Evolutionary conservation across 2,329 filamentous ascomycete genomes (phyloP).

Genomic region (Boeremia lycopersici): DNA sequence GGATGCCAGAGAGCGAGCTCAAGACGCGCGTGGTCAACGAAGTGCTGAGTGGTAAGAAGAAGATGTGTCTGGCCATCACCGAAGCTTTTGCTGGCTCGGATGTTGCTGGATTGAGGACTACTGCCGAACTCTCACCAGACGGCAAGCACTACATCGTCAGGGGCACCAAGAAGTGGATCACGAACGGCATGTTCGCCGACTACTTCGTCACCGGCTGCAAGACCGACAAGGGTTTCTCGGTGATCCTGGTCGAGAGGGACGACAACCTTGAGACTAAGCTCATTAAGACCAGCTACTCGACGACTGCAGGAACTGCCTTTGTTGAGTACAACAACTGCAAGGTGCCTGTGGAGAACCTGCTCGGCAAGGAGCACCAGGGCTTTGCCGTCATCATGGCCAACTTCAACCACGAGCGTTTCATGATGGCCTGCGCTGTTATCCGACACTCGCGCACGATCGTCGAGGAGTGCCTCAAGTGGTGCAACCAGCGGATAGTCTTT

Average conservation of each 20-base stretch:
- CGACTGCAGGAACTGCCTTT: constrained; percentile 77
- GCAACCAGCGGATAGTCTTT: constrained; percentile 84
- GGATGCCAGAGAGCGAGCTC: constrained; percentile 69
- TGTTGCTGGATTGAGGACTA: constrained; percentile 79
- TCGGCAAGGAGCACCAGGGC: constrained; percentile 84
- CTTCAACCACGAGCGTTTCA: constrained; percentile 87
- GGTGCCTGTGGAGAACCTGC: constrained; percentile 76
- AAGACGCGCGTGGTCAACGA: constrained; percentile 72
- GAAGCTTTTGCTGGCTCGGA: constrained; percentile 87
- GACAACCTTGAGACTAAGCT: constrained; percentile 77
- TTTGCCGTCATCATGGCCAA: constrained; percentile 84
- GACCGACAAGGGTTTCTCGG: constrained; percentile 78
- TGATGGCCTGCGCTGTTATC: constrained; percentile 70
- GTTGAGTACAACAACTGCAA: constrained; percentile 87
- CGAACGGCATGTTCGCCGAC: constrained; percentile 78
- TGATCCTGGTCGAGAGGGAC: constrained; percentile 74
- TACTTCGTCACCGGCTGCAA: constrained; percentile 84
- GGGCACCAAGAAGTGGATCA: constrained; percentile 83
- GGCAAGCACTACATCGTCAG: constrained; percentile 65
- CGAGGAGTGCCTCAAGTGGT: constrained; percentile 87
- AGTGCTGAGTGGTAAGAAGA: constrained; percentile 80
- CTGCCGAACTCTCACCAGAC: constrained; percentile 58
- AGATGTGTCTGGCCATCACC: constrained; percentile 85
- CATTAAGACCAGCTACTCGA: constrained; percentile 83
- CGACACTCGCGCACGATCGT: constrained; percentile 71